These are phyloP conservation scores for Stereum hirsutum DNA, from an alignment of 1,284 basidiomycete genomes.

Conservation along the genomic window DNA sequence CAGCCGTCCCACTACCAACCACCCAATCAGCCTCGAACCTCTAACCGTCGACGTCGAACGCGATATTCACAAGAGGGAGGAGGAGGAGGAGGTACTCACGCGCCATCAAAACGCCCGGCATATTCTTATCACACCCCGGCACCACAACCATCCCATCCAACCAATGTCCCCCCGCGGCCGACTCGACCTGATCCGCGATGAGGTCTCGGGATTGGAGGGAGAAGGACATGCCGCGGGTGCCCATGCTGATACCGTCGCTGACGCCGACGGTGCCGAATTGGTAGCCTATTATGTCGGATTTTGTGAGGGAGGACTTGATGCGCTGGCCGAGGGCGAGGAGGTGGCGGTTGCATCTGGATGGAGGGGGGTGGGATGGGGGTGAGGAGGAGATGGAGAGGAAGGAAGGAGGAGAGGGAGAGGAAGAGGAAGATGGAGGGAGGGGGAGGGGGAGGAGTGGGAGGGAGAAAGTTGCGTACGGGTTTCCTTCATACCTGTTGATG, in stretches of 20 bases:
- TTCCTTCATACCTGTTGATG: constrained; percentile 26
- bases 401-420: not conserved
- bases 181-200: constrained; percentile 95
- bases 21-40: no score
- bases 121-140: constrained; percentile 97
- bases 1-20: constrained; percentile 68
- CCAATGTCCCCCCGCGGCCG: constrained; percentile 95
- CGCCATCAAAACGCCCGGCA: constrained; percentile 93
- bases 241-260: constrained; percentile 98
- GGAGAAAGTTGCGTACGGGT: constrained; percentile 22
- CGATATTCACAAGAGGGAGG: constrained; percentile 10
- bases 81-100: constrained; percentile 46
- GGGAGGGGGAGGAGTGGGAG: not conserved
- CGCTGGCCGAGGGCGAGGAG: constrained; percentile 83
- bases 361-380: not conserved
- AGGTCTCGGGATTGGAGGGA: constrained; percentile 94
- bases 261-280: constrained; percentile 97
- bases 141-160: constrained; percentile 97
- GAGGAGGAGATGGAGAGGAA: constrained; percentile 4
- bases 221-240: constrained; percentile 87
- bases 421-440: not conserved
- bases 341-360: constrained; percentile 81
- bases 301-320: constrained; percentile 73
- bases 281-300: constrained; percentile 82
- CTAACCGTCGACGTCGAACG: constrained; percentile 15